Evolutionary conservation across 2,329 filamentous ascomycete genomes (phyloP), one percentile per base, ranked within the genome.

Genomic region (Amauroascus verrucosus): DNA sequence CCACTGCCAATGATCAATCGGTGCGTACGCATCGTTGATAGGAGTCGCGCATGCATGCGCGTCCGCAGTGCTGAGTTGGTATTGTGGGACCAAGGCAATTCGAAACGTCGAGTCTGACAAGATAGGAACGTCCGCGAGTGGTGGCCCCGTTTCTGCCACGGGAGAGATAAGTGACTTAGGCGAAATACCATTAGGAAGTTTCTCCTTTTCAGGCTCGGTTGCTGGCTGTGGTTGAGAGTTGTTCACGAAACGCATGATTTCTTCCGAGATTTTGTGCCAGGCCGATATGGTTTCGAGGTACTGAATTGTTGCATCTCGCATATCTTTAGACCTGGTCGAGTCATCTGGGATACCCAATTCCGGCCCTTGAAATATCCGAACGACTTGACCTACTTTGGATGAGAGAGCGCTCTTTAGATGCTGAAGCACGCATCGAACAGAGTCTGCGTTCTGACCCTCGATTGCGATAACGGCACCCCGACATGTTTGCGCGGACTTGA

Each of bases 1-100:
- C 91, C 91, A 97, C 68, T 94, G 86, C 89, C 91, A 97, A 71
- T 97, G 91, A 62, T 95, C 89, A n/a, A 86, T 78, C 0, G 86
- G 83, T 14, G 82, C 79, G 67, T 94, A 95, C 6, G 78, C 76
- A 64, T 95, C 89, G 16, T 77, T 73, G 59, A 94, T 88, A 1
- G 86, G 84, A 41, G 90, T 82, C 13, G 77, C 75, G 52, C 80
- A 81, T 1, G 89, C 86, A 65, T 85, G 91, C 46, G 77, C 74
- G 65, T 96, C 86, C 0, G 87, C 84, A 0, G 85, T 79, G 11
- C 84, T 85, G 38, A 96, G 79, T 57, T 88, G 88, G 69, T 88
- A 96, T 20, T 86, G 79, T 0, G 85, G 82, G 26, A 95, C 75
- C 18, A 96, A 73, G 2, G 89, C 83, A 24, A 95, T 79, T 0